These are phyloP conservation scores for Fusarium neocosmosporiellum DNA, from an alignment of 2,329 filamentous ascomycete genomes.

Conservation along the genomic window DNA sequence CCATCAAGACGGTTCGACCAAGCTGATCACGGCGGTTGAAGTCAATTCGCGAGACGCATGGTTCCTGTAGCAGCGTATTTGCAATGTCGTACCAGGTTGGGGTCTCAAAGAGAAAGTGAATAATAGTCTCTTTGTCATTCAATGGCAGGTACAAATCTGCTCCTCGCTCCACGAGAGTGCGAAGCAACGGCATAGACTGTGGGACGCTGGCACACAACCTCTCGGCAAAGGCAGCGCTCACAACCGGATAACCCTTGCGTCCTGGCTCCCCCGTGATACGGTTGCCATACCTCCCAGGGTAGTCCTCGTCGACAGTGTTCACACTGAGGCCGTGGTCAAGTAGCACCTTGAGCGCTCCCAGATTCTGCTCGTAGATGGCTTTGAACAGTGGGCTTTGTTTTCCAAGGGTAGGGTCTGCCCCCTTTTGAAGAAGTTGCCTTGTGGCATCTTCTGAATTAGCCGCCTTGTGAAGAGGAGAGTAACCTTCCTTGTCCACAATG, in stretches of 20 bases:
- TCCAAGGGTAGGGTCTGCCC: constrained; percentile 10
- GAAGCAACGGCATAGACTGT: constrained; percentile 8
- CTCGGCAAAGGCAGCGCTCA: constrained; percentile 5
- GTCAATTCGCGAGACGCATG: constrained; percentile 31
- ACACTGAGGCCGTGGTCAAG: constrained; percentile 23
- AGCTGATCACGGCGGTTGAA: constrained; percentile 31
- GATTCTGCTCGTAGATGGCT: constrained; percentile 19
- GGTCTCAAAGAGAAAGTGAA: constrained; percentile 30
- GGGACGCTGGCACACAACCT: not conserved
- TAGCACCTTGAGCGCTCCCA: constrained; percentile 13
- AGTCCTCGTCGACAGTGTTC: constrained; percentile 8
- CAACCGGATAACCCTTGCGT: constrained; percentile 19
- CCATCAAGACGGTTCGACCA: constrained; percentile 34
- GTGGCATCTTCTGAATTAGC: constrained; percentile 3
- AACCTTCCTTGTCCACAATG: not conserved
- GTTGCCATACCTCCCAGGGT: no score
- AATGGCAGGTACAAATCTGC: constrained; percentile 32
- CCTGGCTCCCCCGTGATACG: no score
- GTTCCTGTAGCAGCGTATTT: constrained; percentile 16
- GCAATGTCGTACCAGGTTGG: not conserved
- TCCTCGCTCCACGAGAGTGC: constrained; percentile 12
- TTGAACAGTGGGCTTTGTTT: constrained; percentile 18
- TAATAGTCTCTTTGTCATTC: constrained; percentile 30
- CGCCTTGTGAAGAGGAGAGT: constrained; percentile 23
- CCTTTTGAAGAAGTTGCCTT: constrained; percentile 16